Evolutionary conservation across 108 stramenopile species (phyloP).

Genomic region (Skeletonema potamos): DNA sequence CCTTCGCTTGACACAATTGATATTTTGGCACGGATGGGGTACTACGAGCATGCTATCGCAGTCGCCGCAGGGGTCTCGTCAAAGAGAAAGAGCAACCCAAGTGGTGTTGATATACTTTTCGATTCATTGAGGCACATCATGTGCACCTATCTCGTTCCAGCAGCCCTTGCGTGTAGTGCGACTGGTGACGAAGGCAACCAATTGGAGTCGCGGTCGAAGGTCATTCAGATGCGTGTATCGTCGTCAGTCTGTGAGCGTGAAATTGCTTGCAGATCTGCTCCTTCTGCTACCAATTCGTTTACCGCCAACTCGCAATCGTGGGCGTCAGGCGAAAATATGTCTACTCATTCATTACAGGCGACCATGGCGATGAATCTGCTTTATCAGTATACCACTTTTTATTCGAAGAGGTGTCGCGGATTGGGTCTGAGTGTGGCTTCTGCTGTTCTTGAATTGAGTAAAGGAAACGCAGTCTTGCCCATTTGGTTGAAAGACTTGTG

Average conservation of each 20-base stretch:
- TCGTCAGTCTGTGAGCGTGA: constrained; percentile 28
- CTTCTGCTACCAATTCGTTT: constrained; percentile 1
- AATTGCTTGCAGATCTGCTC: neutral
- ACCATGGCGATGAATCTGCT: constrained; percentile 54
- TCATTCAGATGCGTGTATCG: constrained; percentile 39
- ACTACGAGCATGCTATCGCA: constrained; percentile 63
- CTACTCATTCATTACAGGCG: constrained; percentile 15
- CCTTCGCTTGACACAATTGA: constrained; percentile 47
- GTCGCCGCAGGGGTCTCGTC: constrained; percentile 46
- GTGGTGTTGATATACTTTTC: constrained; percentile 59
- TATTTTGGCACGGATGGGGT: constrained; percentile 59
- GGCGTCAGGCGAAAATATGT: neutral
- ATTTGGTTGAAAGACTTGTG: constrained; percentile 70
- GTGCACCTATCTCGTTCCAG: constrained; percentile 58
- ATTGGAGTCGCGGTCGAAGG: constrained; percentile 32
- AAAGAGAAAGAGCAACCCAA: constrained; percentile 38
- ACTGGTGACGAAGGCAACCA: constrained; percentile 1
- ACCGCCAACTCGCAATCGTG: constrained; percentile 25
- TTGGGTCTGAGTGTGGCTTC: constrained; percentile 68
- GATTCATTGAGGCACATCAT: constrained; percentile 62
- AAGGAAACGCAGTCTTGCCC: constrained; percentile 48
- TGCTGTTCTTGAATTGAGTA: constrained; percentile 35
- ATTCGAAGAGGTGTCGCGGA: constrained; percentile 50
- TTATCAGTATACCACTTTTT: constrained; percentile 43
- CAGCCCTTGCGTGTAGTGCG: constrained; percentile 19